Evolutionary conservation across 768 basidiomycete species (phyloP), one percentile per base, ranked within the genome.

Genomic region (Leccinum subtestaceum): DNA sequence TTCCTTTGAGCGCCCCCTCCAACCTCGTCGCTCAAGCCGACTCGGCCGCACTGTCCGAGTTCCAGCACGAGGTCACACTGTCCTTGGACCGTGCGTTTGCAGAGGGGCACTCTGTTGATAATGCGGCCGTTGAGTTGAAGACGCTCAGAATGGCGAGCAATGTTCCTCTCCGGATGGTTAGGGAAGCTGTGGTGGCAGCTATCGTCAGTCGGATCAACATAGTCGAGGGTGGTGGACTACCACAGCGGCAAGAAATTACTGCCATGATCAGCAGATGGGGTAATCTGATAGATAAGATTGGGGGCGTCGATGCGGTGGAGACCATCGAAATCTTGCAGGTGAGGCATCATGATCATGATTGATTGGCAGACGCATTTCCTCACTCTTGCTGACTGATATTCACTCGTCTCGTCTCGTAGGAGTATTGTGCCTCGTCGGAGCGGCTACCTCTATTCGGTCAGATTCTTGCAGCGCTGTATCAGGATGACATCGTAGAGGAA

Each of bases 81-180:
- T 94, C 93, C 19, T 82, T 99, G 52, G 91, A 93, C 56, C 88
- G 96, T 60, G 95, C 95, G 25, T 95, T 96, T 72, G 81, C 86
- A 9, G 96, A 99, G 74, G 88, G 83, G 2, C 95, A 97, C 75
- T 88, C 87, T 11, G 87, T 96, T 49, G 93, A 96, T 65, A 94
- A 97, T 72, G 94, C 95, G 1, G 81, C 91, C 1, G 89, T 98
- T 61, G 96, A 98, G 71, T 81, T 98, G 60, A 94, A 96, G 77
- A 97, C 96, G 47, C 82, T 99, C 48, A 90, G 95, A 52, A 96
- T 98, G 93, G 93, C 94, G 36, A 91, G 89, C 67, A 98, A 98
- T 67, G 96, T 98, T 27, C 84, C 91, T 11, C 80, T 97, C 19
- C 82, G 81, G n/a, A 80, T 86, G 53, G 95, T 97, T 15, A 81